Base-by-base conservation (phyloP, 2,329 filamentous ascomycete species). In the Xylaria sp. region DNA sequence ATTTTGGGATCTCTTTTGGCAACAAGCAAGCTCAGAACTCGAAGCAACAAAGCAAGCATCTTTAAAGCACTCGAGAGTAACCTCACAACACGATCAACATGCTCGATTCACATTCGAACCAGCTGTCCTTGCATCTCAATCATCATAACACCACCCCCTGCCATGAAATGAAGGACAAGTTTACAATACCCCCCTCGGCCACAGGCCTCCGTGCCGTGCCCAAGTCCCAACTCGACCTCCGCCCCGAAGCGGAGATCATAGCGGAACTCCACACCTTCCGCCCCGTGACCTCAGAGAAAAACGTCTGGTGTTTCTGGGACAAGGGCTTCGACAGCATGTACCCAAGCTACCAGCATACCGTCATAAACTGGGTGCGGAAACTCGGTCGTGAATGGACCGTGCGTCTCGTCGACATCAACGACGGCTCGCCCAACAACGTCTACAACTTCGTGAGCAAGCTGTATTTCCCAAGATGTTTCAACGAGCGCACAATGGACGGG, bases 301-400 rank as follows among this genome's bases (percentile, higher is more conserved):
- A 79, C 47, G 70, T 79, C 2, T 79, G 76, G 76, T 75, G 76
- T 1, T 76, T 77, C 58, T 79, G 76, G 76, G 71, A 79, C 57
- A 72, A 69, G 8, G 76, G 77, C 0, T 57, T 75, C 0, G 54
- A 67, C 2, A 58, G 60, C 6, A 77, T 77, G 70, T 75, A 73
- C 6, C 67, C 70, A 9, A 75, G 74, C 64, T 73, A 72, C 51
- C 70, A 70, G 48, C 67, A 68, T 23, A 79, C 75, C 30, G 69
- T 79, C 0, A 49, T 76, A 7, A 74, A 74, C 58, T 79, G 76
- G 78, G 74, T 76, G 11, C 71, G 74, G n/a, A 71, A 72, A 18
- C 74, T 76, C 0, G 74, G 74, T 0, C 70, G 68, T 0, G 67
- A 69, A 0, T 80, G 78, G 78, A 77, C 70, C 0, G 66, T 79